Evolutionary conservation across 352 stramenopile genomes (phyloP), one percentile per base, ranked within the genome.

Genomic region (Phytophthora macrochlamydospora): DNA sequence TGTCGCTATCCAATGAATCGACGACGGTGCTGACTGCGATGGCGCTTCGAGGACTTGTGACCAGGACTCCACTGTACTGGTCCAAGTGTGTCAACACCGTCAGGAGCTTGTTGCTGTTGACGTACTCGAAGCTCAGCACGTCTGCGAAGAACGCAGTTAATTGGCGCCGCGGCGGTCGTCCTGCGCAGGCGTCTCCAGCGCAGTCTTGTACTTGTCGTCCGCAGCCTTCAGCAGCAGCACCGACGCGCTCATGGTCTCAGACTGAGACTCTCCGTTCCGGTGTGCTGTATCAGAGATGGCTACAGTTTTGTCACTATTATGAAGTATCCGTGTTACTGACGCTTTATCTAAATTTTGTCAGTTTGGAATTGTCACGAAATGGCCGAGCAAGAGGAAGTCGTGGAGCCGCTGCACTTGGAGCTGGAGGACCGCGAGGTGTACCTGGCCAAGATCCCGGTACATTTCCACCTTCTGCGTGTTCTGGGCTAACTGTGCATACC

Each of bases 391-490:
- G 86, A 94, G 44, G 80, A 97, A 52, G 79, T 97, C n/a, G 85
- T 97, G 46, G 91, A 97, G 85, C 87, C 87, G 49, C 71, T 95
- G 71, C 87, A 94, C 69, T 73, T 95, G 44, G 87, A 95, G 62
- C 82, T 93, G 32, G 85, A 95, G 76, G 85, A 93, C 71, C 85
- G 87, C 50, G 85, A 95, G 75, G 81, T 95, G 58, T 95, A 94
- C 62, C 77, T 95, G 52, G 87, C 86, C 48, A 95, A 95, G 72
- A 88, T 95, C 40, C 87, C 87, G 69, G 87, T 95, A 65, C 51
- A 73, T 67, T 1, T 9, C 3, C n/a, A 40, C 64, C 40, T 63
- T 64, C 0, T 59, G 38, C 8, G n/a, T 43, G 32, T 11, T 37
- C 12, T 33, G 42, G 11, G 52, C 33, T 62, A 49, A 48, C 40